Evolutionary conservation across 352 stramenopile species (phyloP), one percentile per base, ranked within the genome.

Genomic region (Phytopythium boreale): DNA sequence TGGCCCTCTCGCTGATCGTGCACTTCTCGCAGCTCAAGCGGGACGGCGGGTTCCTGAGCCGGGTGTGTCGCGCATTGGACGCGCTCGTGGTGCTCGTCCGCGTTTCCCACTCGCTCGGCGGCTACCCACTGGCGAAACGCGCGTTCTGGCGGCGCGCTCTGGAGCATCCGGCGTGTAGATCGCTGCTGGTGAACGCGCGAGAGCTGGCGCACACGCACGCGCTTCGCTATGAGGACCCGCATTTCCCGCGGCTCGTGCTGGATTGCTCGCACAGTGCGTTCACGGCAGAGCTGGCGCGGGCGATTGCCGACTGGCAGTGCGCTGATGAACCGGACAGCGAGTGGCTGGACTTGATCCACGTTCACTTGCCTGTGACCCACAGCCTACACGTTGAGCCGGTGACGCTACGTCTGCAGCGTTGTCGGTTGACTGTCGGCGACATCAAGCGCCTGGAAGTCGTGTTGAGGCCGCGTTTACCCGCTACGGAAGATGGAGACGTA

Each of bases 201-300:
- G 22, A 8, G n/a, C 12, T 55, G 17, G 47, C 31, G 1, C 52
- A 26, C 31, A 66, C 27, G 27, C 62, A 70, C 41, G 64, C 69
- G 46, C 52, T 80, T 44, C 57, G 65, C 22, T 61, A 70, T 6
- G 61, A 60, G 37, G 31, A 75, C 49, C 55, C 69, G 26, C 52
- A 58, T 11, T 80, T 80, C 59, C 70, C 72, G 24, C 69, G 64
- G 31, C 62, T 80, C n/a, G 70, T 80, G 49, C 59, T 80, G 24
- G 72, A 80, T 61, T 70, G 74, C 27, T 77, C 72, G 20, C 64
- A 67, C 14, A 51, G 26, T n/a, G 56, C 44, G 47, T 50, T 77
- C 37, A 64, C 70, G 20, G 7, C 47, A 31, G 41, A 73, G 55
- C 50, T 77, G 37, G 51, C 72, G 29, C 41, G 62, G 52, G 43